These are phyloP conservation scores for Sinapis alba DNA, from an alignment of 441 rosid species.

Conservation along the genomic window DNA sequence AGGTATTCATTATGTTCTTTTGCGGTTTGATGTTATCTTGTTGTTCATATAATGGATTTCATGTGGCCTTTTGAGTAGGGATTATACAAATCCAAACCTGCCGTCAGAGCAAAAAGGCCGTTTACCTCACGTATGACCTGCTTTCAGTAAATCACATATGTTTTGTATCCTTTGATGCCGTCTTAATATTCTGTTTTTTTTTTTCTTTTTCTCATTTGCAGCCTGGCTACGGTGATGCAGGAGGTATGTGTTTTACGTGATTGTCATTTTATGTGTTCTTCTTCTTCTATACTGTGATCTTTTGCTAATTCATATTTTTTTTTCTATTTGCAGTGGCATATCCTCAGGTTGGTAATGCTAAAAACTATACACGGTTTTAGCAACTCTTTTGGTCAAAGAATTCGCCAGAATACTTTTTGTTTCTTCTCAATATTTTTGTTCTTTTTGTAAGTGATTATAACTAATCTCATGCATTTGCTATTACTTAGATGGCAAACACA, in stretches of 20 bases:
- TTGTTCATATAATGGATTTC: neutral
- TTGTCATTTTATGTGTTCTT: slow-evolving; percentile 32
- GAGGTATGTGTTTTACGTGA: slow-evolving; percentile 60
- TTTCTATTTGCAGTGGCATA: slow-evolving; percentile 65
- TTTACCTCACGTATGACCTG: slow-evolving; percentile 72
- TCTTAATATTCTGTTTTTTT: slow-evolving; percentile 26
- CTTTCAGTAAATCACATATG: neutral
- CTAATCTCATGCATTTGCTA: neutral
- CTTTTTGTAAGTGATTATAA: neutral
- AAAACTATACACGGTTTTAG: slow-evolving; percentile 20
- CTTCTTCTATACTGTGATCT: slow-evolving; percentile 25
- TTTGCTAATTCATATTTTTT: slow-evolving; percentile 28
- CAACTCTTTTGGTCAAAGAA: slow-evolving; percentile 36
- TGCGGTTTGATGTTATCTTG: slow-evolving; percentile 6
- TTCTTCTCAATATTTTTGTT: neutral
- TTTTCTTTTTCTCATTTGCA: slow-evolving; percentile 36
- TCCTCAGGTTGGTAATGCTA: slow-evolving; percentile 81
- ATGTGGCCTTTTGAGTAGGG: slow-evolving; percentile 50
- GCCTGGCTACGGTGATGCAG: slow-evolving; percentile 86
- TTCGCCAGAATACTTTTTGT: neutral
- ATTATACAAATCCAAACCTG: slow-evolving; percentile 89
- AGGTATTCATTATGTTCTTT: slow-evolving; percentile 51
- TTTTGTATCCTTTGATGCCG: slow-evolving; percentile 8
- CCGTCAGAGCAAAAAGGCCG: slow-evolving; percentile 95
- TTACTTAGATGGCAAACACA: slow-evolving; percentile 78